Evolutionary conservation across 208 protist species (phyloP), one percentile per base, ranked within the genome.

Genomic region (Acanthamoeba sp.): DNA sequence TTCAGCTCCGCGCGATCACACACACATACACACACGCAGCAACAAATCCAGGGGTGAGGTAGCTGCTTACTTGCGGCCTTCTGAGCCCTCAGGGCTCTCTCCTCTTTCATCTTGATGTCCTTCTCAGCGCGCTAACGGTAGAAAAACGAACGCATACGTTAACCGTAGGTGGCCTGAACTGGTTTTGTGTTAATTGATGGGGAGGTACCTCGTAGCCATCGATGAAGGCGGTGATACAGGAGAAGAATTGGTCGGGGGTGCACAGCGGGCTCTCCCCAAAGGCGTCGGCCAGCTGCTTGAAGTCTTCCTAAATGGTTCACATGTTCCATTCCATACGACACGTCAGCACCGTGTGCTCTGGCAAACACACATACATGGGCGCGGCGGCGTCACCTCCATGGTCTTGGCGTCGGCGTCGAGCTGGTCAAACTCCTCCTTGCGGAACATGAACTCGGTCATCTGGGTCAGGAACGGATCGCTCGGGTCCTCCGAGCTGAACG

Each of bases 221-320:
- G 14, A 50, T 50, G 45, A 88, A 88, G 0, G n/a, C 48, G 78
- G 40, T 38, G 45, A 88, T 0, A 24, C n/a, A 48, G 78, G 45
- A 50, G 48, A 88, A 88, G 12, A 88, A 55, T 42, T 88, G 78
- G 34, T 88, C 78, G 9, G 78, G 78, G 0, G 45, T 88, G 78
- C 45, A 88, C 16, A 32, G 48, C 0, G 78, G 40, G 22, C 27
- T 50, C 38, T 88, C 78, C 0, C 48, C 45, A 18, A 88, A 88
- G 0, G 42, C 78, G 16, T 50, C 48, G 7, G 34, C 78, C 78
- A 88, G 34, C 9, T 78, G 69, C 69, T 78, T 78, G 69, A 78
- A 78, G 69, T 78, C 69, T 32, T 78, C 69, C 69, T 78, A 32
- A 36, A 7, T 69, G 59, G 59, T 69, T 24, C 4, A 14, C 24